phyloP scores from a whole-genome alignment of 352 stramenopile genomes.

The Phytophthora hibernalis region DNA sequence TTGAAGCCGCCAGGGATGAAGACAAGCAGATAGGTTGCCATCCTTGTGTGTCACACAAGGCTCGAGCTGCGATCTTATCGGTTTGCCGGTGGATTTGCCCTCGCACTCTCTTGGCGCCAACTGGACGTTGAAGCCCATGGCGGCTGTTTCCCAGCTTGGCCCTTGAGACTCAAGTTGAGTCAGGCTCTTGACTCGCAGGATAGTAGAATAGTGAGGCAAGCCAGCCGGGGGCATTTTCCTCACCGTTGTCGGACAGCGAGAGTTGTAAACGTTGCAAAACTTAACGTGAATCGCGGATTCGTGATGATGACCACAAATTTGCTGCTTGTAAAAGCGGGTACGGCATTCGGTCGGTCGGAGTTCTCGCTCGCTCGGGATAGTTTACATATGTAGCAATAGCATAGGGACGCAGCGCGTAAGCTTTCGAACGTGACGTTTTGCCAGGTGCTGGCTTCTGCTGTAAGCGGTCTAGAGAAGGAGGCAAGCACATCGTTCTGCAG shows the following conservation, averaged over 20 bases:
- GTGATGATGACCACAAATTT: constrained; percentile 1
- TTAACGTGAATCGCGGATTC: too few relatives aligned
- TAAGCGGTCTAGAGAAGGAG: too few relatives aligned
- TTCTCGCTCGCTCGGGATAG: neutral
- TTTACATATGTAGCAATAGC: neutral
- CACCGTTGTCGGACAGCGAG: neutral
- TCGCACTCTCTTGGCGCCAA: neutral
- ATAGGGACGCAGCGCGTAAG: neutral
- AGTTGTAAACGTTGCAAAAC: neutral
- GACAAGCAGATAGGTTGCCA: neutral
- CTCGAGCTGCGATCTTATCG: constrained; percentile 13
- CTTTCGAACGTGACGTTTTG: neutral
- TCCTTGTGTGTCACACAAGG: neutral
- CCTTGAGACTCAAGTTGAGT: too few relatives aligned
- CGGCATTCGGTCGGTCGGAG: neutral
- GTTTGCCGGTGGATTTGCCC: neutral
- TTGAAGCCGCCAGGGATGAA: neutral
- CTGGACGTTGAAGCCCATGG: constrained; percentile 21
- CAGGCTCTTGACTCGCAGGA: neutral
- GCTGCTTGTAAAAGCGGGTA: constrained; percentile 15
- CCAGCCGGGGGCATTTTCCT: neutral
- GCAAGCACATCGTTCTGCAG: neutral
- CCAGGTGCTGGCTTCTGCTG: neutral
- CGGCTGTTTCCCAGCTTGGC: constrained; percentile 18
- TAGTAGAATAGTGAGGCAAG: constrained; percentile 14